A percentile compares a stretch with the other conserved stretches of the same genome.
These are phyloP conservation scores for Mycena pura DNA, from an alignment of 768 basidiomycete genomes.

Conservation along the genomic window DNA sequence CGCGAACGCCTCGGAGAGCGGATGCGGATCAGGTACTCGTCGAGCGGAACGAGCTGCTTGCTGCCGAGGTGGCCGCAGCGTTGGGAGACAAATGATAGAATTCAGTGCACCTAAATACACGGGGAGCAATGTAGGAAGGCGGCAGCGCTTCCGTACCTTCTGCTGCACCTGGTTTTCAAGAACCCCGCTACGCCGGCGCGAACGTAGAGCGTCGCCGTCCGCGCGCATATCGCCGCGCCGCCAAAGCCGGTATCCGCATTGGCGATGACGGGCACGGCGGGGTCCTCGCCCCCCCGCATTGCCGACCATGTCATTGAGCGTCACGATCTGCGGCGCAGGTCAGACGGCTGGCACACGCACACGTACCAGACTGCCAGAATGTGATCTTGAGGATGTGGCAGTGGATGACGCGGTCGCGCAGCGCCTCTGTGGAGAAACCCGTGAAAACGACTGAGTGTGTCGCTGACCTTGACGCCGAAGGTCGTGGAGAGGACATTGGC, in stretches of 20 bases:
- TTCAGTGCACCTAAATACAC: constrained; percentile 37
- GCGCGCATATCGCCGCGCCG: constrained; percentile 62
- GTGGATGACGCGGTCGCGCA: constrained; percentile 91
- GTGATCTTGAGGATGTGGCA: constrained; percentile 81
- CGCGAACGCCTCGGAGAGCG: constrained; percentile 49
- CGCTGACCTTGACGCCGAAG: constrained; percentile 93
- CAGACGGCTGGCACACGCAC: neutral
- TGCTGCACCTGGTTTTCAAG: constrained; percentile 58
- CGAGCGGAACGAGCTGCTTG: constrained; percentile 57
- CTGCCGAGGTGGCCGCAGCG: constrained; percentile 62
- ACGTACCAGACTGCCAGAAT: no score
- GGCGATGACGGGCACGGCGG: constrained; percentile 56
- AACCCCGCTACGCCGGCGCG: constrained; percentile 57
- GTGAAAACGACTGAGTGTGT: constrained; percentile 99
- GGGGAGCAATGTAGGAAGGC: neutral
- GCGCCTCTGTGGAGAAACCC: constrained; percentile 93
- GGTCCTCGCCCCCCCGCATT: constrained; percentile 51
- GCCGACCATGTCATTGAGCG: constrained; percentile 27
- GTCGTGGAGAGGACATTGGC: constrained; percentile 87
- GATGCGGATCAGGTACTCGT: constrained; percentile 59
- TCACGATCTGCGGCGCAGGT: constrained; percentile 21
- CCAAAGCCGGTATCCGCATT: constrained; percentile 66
- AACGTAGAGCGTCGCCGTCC: constrained; percentile 57
- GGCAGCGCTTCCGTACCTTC: constrained; percentile 9
- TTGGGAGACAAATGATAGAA: constrained; percentile 37